Evolutionary conservation across 1,139 yeast genomes (phyloP), one percentile per base, ranked within the genome.

Genomic region (Geotrichum carabidarum): DNA sequence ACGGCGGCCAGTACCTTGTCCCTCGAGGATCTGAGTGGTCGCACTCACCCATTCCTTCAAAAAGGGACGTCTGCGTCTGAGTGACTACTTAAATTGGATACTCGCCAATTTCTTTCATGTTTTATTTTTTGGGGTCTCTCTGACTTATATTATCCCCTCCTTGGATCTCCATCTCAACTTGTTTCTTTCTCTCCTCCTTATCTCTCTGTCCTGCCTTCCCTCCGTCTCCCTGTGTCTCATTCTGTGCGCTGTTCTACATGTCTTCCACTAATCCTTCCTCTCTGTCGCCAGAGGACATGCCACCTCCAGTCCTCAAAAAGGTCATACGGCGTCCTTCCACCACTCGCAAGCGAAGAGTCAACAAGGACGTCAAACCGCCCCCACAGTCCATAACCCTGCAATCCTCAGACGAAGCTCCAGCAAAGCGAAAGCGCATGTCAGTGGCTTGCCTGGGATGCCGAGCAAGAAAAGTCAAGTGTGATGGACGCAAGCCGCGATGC

Each of bases 401-500:
- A 9, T n/a, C 30, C 7, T 14, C 15, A 15, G 30, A 36, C 7
- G 42, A 34, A n/a, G 51, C 55, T 8, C 58, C 57, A 1, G 36
- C 43, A 4, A 53, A 49, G 37, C 43, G 58, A 22, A 57, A 57
- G 34, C 72, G 77, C 65, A 82, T 85, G 8, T 73, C 83, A 64
- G 80, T 86, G 0, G 86, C 86, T 1, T 82, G 87, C 64, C 66
- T 81, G 48, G 82, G 86, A 0, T 82, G 87, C 63, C 71, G 86
- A 41, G 77, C 78, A 61, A 70, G 86, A 63, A 70, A 85, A 60
- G 80, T 82, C 58, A 57, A 57, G 56, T 82, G 87, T 69, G 87
- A 82, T 63, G 87, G 82, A 65, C 68, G 83, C 36, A 82, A 81
- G 61, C 87, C 88, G 1, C 73, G 74, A 53, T 83, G 88, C 63